Base-by-base conservation (phyloP, 345 rosid species). In the Adansonia digitata region DNA sequence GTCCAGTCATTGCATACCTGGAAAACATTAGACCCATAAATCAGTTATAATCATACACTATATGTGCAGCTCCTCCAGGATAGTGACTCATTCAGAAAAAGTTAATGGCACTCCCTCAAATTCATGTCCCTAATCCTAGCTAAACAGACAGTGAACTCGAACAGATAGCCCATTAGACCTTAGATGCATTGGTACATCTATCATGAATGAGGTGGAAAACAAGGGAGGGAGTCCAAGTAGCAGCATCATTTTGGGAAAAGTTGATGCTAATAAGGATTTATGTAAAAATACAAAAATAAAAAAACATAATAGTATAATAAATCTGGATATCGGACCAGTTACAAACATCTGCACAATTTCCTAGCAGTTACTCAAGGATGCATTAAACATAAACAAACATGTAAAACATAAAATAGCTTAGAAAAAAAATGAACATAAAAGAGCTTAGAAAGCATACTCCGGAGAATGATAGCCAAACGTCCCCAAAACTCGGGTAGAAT, bases 391-490 rank as follows among this genome's bases (percentile, higher is more conserved):
- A 52, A 29, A 3, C 42, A 7, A 52, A 8, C 46, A 17, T 10
- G 11, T 15, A 29, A 9, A 22, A 5, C n/a, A 63, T 9, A 15
- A 73, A 79, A 66, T 51, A 70, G 26, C 49, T 52, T 51, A 60
- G 76, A 80, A 80, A 81, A n/a, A n/a, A n/a, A 48, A 49, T 1
- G 31, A 22, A 52, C n/a, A 63, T 9, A 15, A 73, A 79, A 66
- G 57, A 70, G 26, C 49, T 52, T 51, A 60, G 76, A 80, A 80
- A 81, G 39, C 76, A 86, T 93, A 95, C 99, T 95, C 99, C 75
- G 99, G 99, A 65, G 99, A 98, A 71, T 95, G 98, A 80, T 95
- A 95, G 75, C 99, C 99, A n/a, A 95, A 95, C 65, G 99, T 95
- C 75, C 98, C 99, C 86, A 95, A 81, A 71, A 95, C 99, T 77